Percentiles rank a stretch among this genome's conserved stretches.
These are phyloP conservation scores for Lasiodiplodia citricola DNA, from an alignment of 2,329 filamentous ascomycete genomes.

Conservation along the genomic window DNA sequence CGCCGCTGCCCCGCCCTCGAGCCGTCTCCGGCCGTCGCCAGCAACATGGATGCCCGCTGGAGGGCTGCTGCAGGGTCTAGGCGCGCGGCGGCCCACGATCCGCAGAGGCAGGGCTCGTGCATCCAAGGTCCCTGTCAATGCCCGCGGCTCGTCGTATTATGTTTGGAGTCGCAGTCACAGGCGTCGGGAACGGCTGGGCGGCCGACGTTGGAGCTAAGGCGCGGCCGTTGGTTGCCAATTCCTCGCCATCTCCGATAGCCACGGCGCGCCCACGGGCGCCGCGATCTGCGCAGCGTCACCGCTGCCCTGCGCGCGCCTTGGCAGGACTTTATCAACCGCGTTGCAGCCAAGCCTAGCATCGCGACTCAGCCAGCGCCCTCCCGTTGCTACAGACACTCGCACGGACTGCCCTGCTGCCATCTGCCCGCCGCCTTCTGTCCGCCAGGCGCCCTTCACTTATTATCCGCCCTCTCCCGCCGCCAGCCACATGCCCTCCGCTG, in stretches of 20 bases:
- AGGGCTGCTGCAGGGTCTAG: not conserved
- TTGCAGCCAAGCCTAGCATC: not conserved
- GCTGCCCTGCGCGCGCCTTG: slow-evolving; percentile 11
- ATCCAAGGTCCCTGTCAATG: not conserved
- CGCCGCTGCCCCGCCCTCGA: not conserved
- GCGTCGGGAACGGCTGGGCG: slow-evolving; percentile 8
- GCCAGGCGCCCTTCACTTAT: not conserved
- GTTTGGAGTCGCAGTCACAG: not conserved
- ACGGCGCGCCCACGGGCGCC: not conserved
- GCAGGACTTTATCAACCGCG: slow-evolving; percentile 5
- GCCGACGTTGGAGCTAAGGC: slow-evolving; percentile 13
- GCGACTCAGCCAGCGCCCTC: slow-evolving; percentile 4
- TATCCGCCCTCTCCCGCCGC: slow-evolving; percentile 18
- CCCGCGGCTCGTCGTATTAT: not conserved
- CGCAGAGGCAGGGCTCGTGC: slow-evolving; percentile 9
- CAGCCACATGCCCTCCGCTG: not conserved
- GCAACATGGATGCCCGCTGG: not conserved
- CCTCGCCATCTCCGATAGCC: slow-evolving; percentile 19
- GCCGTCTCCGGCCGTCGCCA: not conserved
- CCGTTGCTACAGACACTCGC: slow-evolving; percentile 3
- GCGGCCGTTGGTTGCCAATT: slow-evolving; percentile 18
- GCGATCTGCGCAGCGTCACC: slow-evolving; percentile 7
- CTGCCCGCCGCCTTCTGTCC: not conserved
- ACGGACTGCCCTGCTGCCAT: not conserved
- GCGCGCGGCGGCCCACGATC: slow-evolving; percentile 15